These are phyloP conservation scores for Coemansia sp. DNA, from an alignment of 192 early-diverging fungal species.

Conservation along the genomic window DNA sequence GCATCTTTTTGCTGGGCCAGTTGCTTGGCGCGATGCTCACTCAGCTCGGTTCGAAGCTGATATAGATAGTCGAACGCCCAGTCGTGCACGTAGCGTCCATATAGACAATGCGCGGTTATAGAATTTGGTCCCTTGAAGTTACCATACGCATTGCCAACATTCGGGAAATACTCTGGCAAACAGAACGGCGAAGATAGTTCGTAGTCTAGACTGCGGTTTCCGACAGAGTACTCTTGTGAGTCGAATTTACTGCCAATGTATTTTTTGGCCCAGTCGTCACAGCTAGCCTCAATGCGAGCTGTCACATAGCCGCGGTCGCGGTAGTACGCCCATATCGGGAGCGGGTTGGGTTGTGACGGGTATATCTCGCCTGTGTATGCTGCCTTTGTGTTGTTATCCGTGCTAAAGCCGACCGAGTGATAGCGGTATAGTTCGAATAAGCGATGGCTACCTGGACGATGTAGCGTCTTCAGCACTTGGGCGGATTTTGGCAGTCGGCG, in stretches of 20 bases:
- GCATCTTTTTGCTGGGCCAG: background rate
- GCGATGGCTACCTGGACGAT: conserved; percentile 26
- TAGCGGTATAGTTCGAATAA: conserved; percentile 58
- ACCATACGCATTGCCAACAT: conserved; percentile 52
- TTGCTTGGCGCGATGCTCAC: background rate
- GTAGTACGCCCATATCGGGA: conserved; percentile 61
- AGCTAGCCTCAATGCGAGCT: conserved; percentile 52
- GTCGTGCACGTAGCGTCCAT: conserved; percentile 42
- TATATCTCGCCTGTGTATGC: conserved; percentile 50
- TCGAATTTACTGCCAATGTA: conserved; percentile 32
- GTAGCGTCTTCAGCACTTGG: conserved; percentile 19
- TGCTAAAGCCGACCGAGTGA: conserved; percentile 57
- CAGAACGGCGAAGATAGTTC: conserved; percentile 60
- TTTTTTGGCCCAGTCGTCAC: conserved; percentile 56
- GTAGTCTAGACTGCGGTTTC: conserved; percentile 51
- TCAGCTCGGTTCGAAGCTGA: conserved; percentile 32
- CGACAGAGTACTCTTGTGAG: conserved; percentile 28
- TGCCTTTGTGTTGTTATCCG: conserved; percentile 55
- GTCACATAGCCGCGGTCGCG: conserved; percentile 58
- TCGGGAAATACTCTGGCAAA: conserved; percentile 53
- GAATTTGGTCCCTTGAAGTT: conserved; percentile 56
- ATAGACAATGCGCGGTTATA: conserved; percentile 38
- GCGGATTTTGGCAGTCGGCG: conserved; percentile 56
- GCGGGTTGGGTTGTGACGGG: conserved; percentile 25
- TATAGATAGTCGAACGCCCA: conserved; percentile 44